Percentiles rank a stretch among this genome's conserved stretches.
Evolutionary conservation across 2,329 filamentous ascomycete genomes (phyloP).

Genomic region (Colletotrichum sp.): DNA sequence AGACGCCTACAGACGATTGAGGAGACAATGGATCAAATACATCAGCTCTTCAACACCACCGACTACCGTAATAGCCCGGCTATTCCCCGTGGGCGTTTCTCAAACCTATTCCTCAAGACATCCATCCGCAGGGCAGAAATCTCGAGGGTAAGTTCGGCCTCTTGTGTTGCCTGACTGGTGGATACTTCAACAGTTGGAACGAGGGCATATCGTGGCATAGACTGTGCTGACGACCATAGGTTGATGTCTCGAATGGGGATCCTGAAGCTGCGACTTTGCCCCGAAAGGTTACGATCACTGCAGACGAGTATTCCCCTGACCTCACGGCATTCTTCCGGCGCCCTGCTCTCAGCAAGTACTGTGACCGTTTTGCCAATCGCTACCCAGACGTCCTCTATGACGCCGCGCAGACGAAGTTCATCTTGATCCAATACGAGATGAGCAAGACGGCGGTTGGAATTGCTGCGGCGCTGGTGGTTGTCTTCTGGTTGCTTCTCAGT

Average conservation of each 20-base stretch:
- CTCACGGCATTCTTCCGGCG: neutral
- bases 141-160: neutral
- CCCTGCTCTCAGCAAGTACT: accelerated
- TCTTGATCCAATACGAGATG: neutral
- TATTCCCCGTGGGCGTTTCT: neutral
- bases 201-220: too few relatives aligned
- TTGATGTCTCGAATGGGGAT: accelerated
- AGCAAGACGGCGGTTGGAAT: neutral
- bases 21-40: neutral
- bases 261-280: neutral
- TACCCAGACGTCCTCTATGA: neutral
- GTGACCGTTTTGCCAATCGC: neutral
- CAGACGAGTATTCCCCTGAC: accelerated
- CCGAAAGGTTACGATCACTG: neutral
- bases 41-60: neutral
- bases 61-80: neutral
- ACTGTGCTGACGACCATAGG: neutral
- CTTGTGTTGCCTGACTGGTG: accelerated
- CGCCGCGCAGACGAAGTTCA: neutral
- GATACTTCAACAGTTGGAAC: neutral
- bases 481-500: neutral
- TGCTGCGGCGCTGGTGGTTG: neutral
- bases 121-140: neutral
- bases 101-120: neutral
- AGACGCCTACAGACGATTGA: too few relatives aligned